A percentile compares a stretch with the other conserved stretches of the same genome.
phyloP scores from a whole-genome alignment of 176 grass and related monocot species.

The Musa acuminata region DNA sequence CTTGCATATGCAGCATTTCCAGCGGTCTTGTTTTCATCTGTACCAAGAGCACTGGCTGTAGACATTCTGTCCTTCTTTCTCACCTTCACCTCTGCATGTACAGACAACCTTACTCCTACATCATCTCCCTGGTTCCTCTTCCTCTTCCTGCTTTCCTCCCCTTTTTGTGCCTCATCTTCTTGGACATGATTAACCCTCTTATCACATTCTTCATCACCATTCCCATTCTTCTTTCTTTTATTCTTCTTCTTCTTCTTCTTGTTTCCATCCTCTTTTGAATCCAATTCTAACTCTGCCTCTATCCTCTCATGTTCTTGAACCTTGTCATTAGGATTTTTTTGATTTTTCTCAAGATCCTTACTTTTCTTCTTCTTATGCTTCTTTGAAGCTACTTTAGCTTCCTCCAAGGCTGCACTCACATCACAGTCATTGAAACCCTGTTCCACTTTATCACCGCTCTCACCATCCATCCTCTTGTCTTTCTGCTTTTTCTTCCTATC shows the following conservation, averaged over 20 bases:
- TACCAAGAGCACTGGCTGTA: background rate
- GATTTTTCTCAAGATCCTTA: background rate
- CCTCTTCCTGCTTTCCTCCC: conserved; percentile 18
- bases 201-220: background rate
- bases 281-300: background rate
- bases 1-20: background rate
- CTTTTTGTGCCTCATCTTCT: background rate
- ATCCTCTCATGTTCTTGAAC: background rate
- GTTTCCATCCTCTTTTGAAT: background rate
- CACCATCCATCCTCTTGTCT: background rate
- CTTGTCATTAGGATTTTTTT: background rate
- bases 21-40: background rate
- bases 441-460: background rate
- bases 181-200: no score
- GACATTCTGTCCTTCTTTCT: conserved; percentile 14
- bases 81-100: conserved; percentile 19
- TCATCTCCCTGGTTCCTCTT: conserved; percentile 16
- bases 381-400: background rate
- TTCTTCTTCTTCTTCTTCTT: conserved; percentile 14
- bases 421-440: background rate
- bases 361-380: conserved; percentile 3
- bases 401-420: background rate
- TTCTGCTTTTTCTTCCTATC: background rate
- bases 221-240: conserved; percentile 2
- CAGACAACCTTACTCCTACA: conserved; percentile 1